Evolutionary conservation across 2,329 filamentous ascomycete genomes (phyloP), one percentile per base, ranked within the genome.

Genomic region (Aspergillus chevalieri): DNA sequence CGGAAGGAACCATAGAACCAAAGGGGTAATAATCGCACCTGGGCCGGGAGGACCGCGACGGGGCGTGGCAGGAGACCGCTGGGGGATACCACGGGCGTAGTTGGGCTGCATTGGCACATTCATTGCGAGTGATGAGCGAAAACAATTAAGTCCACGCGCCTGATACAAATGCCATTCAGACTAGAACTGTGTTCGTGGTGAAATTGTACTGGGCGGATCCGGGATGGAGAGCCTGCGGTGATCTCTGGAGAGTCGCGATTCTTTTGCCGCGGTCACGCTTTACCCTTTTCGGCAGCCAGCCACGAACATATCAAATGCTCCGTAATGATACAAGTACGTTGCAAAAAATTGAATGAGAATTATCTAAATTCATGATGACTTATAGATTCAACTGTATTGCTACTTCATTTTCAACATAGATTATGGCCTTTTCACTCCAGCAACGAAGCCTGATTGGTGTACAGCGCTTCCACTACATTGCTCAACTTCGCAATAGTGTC

Each of bases 401-500:
- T 56, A 55, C 59, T 50, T 54, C 58, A 60, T 58, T 57, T 47
- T 51, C 47, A 43, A 24, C 7, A 43, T 12, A 30, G 41, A 46
- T 38, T 36, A 22, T 44, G 38, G 19, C 9, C 21, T 10, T 41
- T 52, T 66, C 64, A 98, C 80, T 98, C 93, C 61, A 98, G 78
- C 79, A 94, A 78, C 52, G 89, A 95, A 46, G 93, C 93, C 77
- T 98, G 92, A 78, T 96, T 97, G 56, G 89, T 91, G 79, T 97
- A 98, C 65, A 98, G 77, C 59, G 95, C 89, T 72, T 98, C 94
- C 56, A 98, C 94, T 57, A 98, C 93, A 67, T 86, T 94, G 77
- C 90, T 92, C 71, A 98, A 74, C 83, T 96, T 97, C 69, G 95
- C 92, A 59, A 98, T 95, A 2, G 93, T 98, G 54, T 89, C 84